phyloP scores from a whole-genome alignment of 2,329 filamentous ascomycete species.

The Fusarium sp. region DNA sequence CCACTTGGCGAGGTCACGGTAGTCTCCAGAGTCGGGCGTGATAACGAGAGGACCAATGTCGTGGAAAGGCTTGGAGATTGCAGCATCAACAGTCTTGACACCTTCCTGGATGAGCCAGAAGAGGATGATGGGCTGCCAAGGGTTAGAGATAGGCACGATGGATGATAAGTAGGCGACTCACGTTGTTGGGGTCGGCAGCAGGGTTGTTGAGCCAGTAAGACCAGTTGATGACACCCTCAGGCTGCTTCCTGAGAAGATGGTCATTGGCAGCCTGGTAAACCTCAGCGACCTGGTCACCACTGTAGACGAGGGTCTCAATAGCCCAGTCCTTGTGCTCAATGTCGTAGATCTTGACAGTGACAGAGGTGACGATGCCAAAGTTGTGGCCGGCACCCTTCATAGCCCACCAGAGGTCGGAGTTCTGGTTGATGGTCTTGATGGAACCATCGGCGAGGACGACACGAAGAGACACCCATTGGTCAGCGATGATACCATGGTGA shows the following conservation, averaged over 20 bases:
- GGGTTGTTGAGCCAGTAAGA: slow-evolving; percentile 60
- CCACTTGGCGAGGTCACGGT: slow-evolving; percentile 39
- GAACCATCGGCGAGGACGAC: slow-evolving; percentile 50
- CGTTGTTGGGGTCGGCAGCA: slow-evolving; percentile 55
- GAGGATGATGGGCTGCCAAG: slow-evolving; percentile 53
- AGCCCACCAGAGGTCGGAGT: slow-evolving; percentile 52
- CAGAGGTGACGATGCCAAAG: slow-evolving; percentile 50
- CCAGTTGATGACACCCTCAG: slow-evolving; percentile 62
- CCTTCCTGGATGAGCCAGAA: slow-evolving; percentile 61
- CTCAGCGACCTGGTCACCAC: slow-evolving; percentile 61
- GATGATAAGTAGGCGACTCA: slow-evolving; percentile 32
- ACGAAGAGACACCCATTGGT: slow-evolving; percentile 50
- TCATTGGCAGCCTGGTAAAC: slow-evolving; percentile 62
- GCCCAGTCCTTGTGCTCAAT: slow-evolving; percentile 42
- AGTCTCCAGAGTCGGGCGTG: slow-evolving; percentile 40
- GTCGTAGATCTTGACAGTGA: slow-evolving; percentile 49
- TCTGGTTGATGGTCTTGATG: slow-evolving; percentile 36
- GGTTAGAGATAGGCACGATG: not conserved
- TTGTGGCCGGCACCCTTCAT: slow-evolving; percentile 51
- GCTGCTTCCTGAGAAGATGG: slow-evolving; percentile 57
- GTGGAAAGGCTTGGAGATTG: slow-evolving; percentile 59
- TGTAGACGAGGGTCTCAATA: slow-evolving; percentile 57
- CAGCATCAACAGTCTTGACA: slow-evolving; percentile 53
- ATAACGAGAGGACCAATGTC: slow-evolving; percentile 55
- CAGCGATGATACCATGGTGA: slow-evolving; percentile 47